Evolutionary conservation across 169 alveolate genomes (phyloP), one percentile per base, ranked within the genome.

Genomic region (Eimeria maxima): DNA sequence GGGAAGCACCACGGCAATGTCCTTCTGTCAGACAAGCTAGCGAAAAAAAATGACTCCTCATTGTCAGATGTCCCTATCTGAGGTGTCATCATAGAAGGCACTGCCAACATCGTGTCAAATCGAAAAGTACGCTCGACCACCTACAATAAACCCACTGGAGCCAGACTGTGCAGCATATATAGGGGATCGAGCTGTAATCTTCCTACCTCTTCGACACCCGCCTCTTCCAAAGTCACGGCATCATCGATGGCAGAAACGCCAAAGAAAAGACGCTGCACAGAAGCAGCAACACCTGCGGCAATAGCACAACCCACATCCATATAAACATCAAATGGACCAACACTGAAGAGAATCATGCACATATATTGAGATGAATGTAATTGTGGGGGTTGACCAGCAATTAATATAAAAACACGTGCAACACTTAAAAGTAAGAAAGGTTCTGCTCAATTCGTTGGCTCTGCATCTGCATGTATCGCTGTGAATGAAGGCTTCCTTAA

Each of bases 271-370:
- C 97, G 87, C 95, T 91, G 97, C 45, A 29, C 73, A 4, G 87
- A 91, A 24, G 95, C 96, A 65, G 86, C 93, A 45, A 95, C 90
- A 73, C 97, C 97, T 95, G 95, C 73, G 27, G 22, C 81, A 71
- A 1, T 13, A 76, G 50, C 69, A 80, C 1, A 20, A 20, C 33
- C 74, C 74, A 65, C 42, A 65, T 1, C 20, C 42, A 20, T 4
- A 33, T 65, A 7, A n/a, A 24, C 20, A 13, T 27, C 63, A 8
- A 53, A 0, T 53, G 18, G 11, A 16, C 0, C 63, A 53, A 53
- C 63, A 0, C 3, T 53, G 2, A 53, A 53, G 63, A 8, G 63
- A 11, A 11, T 0, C 63, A 60, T 5, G n/a, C 13, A 33, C 13
- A 33, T 33, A 33, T 33, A 33, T 33, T 33, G 38, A 33, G 38